Percentiles rank a stretch among this genome's conserved stretches.
Evolutionary conservation across 176 grass and related monocot species (phyloP).

Genomic region (Aegilops speltoides): DNA sequence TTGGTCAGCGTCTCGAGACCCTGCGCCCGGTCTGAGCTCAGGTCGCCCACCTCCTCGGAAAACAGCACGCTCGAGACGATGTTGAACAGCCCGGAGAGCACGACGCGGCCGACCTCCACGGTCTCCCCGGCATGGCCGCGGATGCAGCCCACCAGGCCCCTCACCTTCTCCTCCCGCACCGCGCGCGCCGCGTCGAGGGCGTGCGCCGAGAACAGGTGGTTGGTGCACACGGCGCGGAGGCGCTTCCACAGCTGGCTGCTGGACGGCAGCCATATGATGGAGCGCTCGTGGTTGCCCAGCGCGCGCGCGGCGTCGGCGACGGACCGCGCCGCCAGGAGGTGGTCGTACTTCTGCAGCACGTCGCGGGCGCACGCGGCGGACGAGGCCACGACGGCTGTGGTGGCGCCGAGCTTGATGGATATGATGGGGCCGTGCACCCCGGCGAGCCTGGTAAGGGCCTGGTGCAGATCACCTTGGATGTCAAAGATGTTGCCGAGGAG

Average conservation of each 20-base stretch:
- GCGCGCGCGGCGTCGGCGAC: constrained; percentile 36
- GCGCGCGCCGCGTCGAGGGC: constrained; percentile 32
- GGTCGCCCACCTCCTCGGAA: constrained; percentile 47
- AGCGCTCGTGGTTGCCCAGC: constrained; percentile 38
- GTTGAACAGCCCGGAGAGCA: constrained; percentile 47
- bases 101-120: constrained; percentile 30
- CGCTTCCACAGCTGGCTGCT: constrained; percentile 46
- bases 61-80: constrained; percentile 42
- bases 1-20: constrained; percentile 47
- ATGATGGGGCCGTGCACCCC: constrained; percentile 46
- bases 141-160: constrained; percentile 42
- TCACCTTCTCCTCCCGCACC: constrained; percentile 30
- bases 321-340: constrained; percentile 30
- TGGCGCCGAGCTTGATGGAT: constrained; percentile 43
- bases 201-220: constrained; percentile 43
- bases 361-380: constrained; percentile 50
- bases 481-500: constrained; percentile 58
- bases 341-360: constrained; percentile 51
- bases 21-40: constrained; percentile 29
- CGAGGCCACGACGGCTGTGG: constrained; percentile 32
- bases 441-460: constrained; percentile 43
- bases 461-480: constrained; percentile 39
- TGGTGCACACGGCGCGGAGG: constrained; percentile 43
- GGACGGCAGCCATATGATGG: constrained; percentile 40
- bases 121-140: neutral